A percentile compares a stretch with the other conserved stretches of the same genome.
These are phyloP conservation scores for Penicillium sp. DNA, from an alignment of 2,329 filamentous ascomycete genomes.

Conservation along the genomic window DNA sequence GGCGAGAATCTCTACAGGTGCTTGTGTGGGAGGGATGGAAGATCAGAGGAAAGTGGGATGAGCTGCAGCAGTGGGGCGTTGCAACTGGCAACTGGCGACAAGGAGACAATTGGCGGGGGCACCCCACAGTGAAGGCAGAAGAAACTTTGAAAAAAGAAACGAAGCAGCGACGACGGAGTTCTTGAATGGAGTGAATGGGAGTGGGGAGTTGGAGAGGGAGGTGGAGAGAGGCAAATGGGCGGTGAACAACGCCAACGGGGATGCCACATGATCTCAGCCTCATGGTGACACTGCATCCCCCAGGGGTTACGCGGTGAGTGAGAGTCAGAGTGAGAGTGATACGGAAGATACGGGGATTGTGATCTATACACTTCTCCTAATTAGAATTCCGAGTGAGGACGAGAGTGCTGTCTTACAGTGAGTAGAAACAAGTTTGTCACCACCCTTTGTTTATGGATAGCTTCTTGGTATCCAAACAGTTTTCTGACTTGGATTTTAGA, in stretches of 20 bases:
- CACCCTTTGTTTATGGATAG: too few species aligned
- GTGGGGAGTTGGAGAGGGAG: slow-evolving; percentile 22
- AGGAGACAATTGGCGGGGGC: slow-evolving; percentile 1
- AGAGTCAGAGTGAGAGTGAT: too few species aligned
- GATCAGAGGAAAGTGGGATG: slow-evolving; percentile 28
- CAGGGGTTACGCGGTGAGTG: too few species aligned
- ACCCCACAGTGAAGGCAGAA: slow-evolving; percentile 4
- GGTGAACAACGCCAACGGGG: slow-evolving; percentile 26
- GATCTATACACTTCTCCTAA: too few species aligned
- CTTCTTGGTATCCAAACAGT: too few species aligned
- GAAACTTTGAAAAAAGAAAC: slow-evolving; percentile 14
- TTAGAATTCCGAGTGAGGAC: too few species aligned
- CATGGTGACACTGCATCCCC: slow-evolving; percentile 16
- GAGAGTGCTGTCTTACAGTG: too few species aligned
- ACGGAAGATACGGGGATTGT: too few species aligned
- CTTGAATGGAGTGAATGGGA: slow-evolving; percentile 19
- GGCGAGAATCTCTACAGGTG: slow-evolving; percentile 11
- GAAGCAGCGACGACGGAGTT: slow-evolving; percentile 10
- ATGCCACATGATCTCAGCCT: slow-evolving; percentile 33
- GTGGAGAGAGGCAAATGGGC: slow-evolving; percentile 31
- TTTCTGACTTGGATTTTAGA: too few species aligned
- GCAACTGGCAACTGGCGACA: slow-evolving; percentile 20
- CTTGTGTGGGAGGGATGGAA: slow-evolving; percentile 14
- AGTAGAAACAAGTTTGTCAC: too few species aligned
- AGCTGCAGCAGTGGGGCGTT: slow-evolving; percentile 28